Evolutionary conservation across 2,329 filamentous ascomycete species (phyloP).

Genomic region (Colletotrichum paranaense): DNA sequence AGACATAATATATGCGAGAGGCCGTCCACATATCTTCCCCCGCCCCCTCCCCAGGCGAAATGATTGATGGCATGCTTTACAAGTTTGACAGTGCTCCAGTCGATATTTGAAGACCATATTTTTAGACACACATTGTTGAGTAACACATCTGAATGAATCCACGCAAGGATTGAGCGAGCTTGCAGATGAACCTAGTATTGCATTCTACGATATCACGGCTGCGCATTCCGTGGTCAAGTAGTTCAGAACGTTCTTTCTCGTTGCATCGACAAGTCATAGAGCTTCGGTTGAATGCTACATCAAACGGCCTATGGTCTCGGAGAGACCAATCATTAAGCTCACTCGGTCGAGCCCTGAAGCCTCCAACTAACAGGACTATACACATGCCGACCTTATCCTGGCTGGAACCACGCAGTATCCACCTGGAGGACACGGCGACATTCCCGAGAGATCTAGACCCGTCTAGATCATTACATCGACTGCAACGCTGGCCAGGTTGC

Average conservation of each 20-base stretch:
- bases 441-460: not conserved
- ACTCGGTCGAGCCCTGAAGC: not conserved
- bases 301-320: not conserved
- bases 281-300: not conserved
- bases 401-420: not conserved
- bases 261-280: not conserved
- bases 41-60: not conserved
- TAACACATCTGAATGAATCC: not conserved
- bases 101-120: rapidly evolving
- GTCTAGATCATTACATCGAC: not conserved
- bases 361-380: not conserved
- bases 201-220: not conserved
- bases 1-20: not conserved
- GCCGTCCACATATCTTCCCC: not conserved
- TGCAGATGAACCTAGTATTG: not conserved
- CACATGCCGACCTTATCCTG: not conserved
- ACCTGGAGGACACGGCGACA: not conserved
- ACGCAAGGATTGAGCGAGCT: too few species aligned
- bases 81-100: not conserved
- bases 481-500: not conserved
- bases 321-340: not conserved
- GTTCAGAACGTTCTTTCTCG: not conserved
- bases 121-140: not conserved
- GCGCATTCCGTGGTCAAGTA: not conserved
- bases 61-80: not conserved